Percentiles rank a stretch among this genome's conserved stretches.
These are phyloP conservation scores for Macrophomina phaseolina DNA, from an alignment of 2,329 filamentous ascomycete genomes.

Conservation along the genomic window DNA sequence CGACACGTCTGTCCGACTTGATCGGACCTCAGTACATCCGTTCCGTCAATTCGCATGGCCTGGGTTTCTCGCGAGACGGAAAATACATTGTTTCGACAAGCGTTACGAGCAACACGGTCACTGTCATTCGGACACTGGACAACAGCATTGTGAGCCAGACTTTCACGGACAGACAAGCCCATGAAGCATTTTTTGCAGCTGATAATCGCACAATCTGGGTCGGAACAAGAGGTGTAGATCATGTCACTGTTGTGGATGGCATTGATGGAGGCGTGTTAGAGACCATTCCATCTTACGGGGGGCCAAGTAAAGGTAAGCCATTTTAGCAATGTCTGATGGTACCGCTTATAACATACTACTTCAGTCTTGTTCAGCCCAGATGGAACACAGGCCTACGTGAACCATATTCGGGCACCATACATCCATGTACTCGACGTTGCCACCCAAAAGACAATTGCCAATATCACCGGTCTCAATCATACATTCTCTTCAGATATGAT, in stretches of 20 bases:
- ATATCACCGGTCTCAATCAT: constrained; percentile 28
- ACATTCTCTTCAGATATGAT: constrained; percentile 29
- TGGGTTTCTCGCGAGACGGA: constrained; percentile 24
- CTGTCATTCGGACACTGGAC: constrained; percentile 22
- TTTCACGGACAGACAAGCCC: constrained; percentile 22
- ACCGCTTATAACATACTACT: background rate
- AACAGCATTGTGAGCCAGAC: constrained; percentile 23
- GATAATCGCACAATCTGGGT: constrained; percentile 28
- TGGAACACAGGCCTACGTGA: constrained; percentile 26
- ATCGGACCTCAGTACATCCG: constrained; percentile 27
- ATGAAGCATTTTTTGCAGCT: constrained; percentile 27
- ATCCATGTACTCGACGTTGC: constrained; percentile 26
- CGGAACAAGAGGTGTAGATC: constrained; percentile 23
- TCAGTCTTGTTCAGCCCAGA: constrained; percentile 28
- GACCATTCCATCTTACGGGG: constrained; percentile 15
- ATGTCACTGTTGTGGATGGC: constrained; percentile 22
- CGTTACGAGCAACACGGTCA: constrained; percentile 27
- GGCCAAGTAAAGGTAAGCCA: constrained; percentile 25
- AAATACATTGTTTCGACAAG: constrained; percentile 28
- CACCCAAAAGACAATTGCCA: background rate
- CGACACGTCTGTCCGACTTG: constrained; percentile 1
- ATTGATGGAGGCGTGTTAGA: constrained; percentile 18
- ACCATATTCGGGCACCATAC: constrained; percentile 28
- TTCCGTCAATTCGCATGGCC: constrained; percentile 24
- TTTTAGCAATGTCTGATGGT: too few species aligned